phyloP scores from a whole-genome alignment of 176 grass and related monocot species.

The Echinochloa phyllopogon region DNA sequence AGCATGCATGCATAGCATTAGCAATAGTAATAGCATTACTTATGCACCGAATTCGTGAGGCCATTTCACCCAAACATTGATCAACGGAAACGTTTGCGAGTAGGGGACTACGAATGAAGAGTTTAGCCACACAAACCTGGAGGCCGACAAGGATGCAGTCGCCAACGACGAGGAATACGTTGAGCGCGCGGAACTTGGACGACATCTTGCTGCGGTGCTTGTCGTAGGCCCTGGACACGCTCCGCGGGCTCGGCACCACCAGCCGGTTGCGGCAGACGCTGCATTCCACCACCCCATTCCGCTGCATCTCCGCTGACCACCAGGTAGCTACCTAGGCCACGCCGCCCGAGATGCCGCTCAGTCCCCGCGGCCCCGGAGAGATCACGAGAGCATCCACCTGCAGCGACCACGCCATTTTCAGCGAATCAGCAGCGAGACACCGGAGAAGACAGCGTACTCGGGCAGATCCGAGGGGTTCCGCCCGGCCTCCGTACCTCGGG shows the following conservation, averaged over 20 bases:
- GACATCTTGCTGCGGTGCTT: slow-evolving; percentile 87
- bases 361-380: slow-evolving; percentile 13
- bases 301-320: slow-evolving; percentile 59
- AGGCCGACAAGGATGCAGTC: slow-evolving; percentile 91
- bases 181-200: slow-evolving; percentile 75
- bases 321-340: slow-evolving; percentile 22
- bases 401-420: slow-evolving; percentile 24
- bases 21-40: not conserved
- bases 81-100: not conserved
- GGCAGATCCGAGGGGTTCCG: slow-evolving; percentile 38
- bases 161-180: slow-evolving; percentile 78
- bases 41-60: not conserved
- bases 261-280: slow-evolving; percentile 76
- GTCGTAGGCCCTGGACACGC: slow-evolving; percentile 87
- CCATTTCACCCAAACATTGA: slow-evolving; percentile 3
- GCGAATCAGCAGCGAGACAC: not conserved
- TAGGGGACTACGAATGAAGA: not conserved
- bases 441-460: not conserved
- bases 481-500: slow-evolving; percentile 33
- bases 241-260: slow-evolving; percentile 77
- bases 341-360: slow-evolving; percentile 41
- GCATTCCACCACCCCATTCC: slow-evolving; percentile 85
- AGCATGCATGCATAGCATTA: not conserved
- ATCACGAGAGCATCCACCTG: slow-evolving; percentile 48
- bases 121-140: slow-evolving; percentile 51